Base-by-base conservation (phyloP, 805 yeast species). In the Cyberlindnera lachancei region DNA sequence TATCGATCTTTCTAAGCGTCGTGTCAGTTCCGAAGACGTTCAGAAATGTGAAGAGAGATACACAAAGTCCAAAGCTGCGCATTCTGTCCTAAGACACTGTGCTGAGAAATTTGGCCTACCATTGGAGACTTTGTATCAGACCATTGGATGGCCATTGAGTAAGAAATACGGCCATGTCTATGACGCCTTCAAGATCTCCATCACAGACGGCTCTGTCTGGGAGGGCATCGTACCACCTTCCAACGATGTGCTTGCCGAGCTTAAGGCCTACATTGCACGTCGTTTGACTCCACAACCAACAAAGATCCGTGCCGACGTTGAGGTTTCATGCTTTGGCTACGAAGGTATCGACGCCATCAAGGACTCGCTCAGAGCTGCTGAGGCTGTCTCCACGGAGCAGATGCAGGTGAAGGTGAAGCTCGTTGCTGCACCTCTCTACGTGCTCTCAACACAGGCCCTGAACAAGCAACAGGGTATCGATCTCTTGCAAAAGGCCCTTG, bases 281-380 rank as follows among this genome's bases (percentile, higher is more conserved):
- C 81, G 97, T 61, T 74, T 92, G 60, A 92, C 98, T 22, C 98
- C 98, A 41, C 96, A 88, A 66, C 95, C 97, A 24, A 87, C 87
- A 49, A 92, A 90, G 66, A 82, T 94, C 55, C 82, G 98, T 63
- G 95, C 98, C n/a, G 97, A 92, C 59, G 82, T 92, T 30, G 97
- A 90, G 62, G 96, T 92, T 27, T 86, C 96, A 11, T 92, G 98
- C 59, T 92, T 90, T 66, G 72, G 88, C 40, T 92, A 92, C 61
- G 97, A 92, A 61, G 98, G 98, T 59, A 86, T 92, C 46, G 95
- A 88, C 57, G 98, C 98, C 44, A 88, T 92, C 55, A 90, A 88
- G 62, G 70, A 69, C 36, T 95, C 98, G 16, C 73, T 92, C 44
- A 67, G 71, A 44, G 82, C 88, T 16, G 97, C 95, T 34, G 97